A percentile compares a stretch with the other conserved stretches of the same genome.
Conservation (phyloP, 2,329 filamentous ascomycete species). For the Penicillium sp. region DNA sequence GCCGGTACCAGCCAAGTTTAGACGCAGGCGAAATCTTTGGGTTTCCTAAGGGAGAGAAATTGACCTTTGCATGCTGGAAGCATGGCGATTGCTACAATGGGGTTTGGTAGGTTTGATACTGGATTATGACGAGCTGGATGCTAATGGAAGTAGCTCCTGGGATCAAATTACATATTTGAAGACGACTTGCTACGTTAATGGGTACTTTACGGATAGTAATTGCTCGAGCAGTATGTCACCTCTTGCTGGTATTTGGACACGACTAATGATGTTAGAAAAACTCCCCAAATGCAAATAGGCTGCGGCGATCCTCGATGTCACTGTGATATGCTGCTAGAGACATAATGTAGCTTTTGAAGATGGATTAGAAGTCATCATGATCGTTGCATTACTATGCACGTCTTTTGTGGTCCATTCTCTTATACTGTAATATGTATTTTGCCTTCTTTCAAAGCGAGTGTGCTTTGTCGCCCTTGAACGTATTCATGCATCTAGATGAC, state of each 20-base stretch:
- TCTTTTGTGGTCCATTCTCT: conserved; percentile 1
- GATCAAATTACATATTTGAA: conserved; percentile 13
- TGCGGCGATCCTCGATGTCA: background rate
- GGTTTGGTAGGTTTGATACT: conserved; percentile 8
- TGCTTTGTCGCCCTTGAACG: too few species aligned
- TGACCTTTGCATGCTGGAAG: conserved; percentile 12
- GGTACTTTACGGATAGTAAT: conserved; percentile 18
- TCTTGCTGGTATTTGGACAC: conserved; percentile 7
- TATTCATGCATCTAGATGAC: too few species aligned
- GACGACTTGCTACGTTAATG: conserved; percentile 16
- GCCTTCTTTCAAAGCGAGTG: too few species aligned
- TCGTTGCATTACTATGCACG: conserved; percentile 5
- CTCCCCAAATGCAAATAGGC: conserved; percentile 8
- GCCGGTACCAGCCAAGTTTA: conserved; percentile 7
- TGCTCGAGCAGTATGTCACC: conserved; percentile 14
- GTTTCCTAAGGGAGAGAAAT: conserved; percentile 5
- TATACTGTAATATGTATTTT: too few species aligned
- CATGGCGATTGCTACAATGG: conserved; percentile 16
- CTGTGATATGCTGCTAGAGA: background rate
- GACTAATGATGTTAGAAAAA: conserved; percentile 11
- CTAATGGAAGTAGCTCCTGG: conserved; percentile 13
- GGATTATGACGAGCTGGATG: background rate
- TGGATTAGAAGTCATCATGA: conserved; percentile 5
- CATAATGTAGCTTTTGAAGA: conserved; percentile 4
- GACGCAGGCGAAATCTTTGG: conserved; percentile 12